Conservation (phyloP, 2,329 filamentous ascomycete genomes). For the Colletotrichum melonis region DNA sequence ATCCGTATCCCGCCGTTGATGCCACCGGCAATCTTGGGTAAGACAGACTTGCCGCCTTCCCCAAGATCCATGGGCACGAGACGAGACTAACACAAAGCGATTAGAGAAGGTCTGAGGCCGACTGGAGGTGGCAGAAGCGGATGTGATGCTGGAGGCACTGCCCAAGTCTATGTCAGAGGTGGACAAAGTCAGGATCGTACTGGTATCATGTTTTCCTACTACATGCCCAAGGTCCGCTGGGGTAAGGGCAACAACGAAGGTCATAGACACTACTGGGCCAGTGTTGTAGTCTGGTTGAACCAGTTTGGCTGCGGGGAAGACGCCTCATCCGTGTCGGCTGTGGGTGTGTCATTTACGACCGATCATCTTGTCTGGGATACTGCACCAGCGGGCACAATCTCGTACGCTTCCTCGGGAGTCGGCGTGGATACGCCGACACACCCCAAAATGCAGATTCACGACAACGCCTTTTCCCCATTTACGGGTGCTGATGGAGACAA, state of each 20-base stretch:
- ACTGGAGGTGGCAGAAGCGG: not conserved
- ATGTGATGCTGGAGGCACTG: not conserved
- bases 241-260: not conserved
- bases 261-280: slow-evolving; percentile 2
- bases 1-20: not conserved
- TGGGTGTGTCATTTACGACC: slow-evolving; percentile 1
- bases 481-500: not conserved
- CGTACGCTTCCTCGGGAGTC: not conserved
- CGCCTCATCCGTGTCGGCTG: not conserved
- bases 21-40: not conserved
- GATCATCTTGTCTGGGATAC: not conserved
- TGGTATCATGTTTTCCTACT: slow-evolving; percentile 5
- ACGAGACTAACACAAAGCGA: not conserved
- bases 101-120: not conserved
- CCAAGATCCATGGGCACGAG: not conserved
- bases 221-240: slow-evolving; percentile 5
- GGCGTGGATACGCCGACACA: not conserved
- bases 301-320: not conserved
- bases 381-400: not conserved
- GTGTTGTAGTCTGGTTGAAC: slow-evolving; percentile 2
- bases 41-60: no score
- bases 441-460: not conserved
- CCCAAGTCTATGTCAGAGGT: not conserved
- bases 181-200: not conserved
- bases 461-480: not conserved